phyloP scores from a whole-genome alignment of 192 early-diverging fungal genomes.

The Gryganskiella cystojenkinii region DNA sequence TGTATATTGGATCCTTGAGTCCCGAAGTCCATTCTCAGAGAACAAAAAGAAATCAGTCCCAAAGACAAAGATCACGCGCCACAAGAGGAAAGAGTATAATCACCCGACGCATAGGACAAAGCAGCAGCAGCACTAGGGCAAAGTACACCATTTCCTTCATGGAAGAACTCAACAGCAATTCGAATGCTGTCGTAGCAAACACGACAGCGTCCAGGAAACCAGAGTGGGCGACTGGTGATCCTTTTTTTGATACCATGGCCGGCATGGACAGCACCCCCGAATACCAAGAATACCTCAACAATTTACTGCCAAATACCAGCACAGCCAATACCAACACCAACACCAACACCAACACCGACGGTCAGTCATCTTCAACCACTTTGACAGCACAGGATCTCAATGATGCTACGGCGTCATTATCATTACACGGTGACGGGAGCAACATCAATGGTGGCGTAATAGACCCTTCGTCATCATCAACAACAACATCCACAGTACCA shows the following conservation, averaged over 20 bases:
- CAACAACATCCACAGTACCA: background rate
- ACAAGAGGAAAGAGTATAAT: too few species aligned
- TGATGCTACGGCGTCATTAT: background rate
- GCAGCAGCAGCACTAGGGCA: conserved; percentile 6
- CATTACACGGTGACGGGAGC: background rate
- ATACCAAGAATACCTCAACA: conserved; percentile 15
- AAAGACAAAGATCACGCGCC: too few species aligned
- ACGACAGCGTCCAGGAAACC: conserved; percentile 5
- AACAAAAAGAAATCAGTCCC: too few species aligned
- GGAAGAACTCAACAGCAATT: background rate
- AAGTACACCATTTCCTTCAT: background rate
- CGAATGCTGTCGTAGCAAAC: background rate
- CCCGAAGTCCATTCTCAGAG: too few species aligned
- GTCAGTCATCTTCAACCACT: too few species aligned
- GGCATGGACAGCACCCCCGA: conserved; percentile 39
- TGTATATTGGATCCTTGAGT: too few species aligned
- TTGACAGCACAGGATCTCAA: background rate
- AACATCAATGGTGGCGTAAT: background rate
- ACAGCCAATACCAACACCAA: too few species aligned
- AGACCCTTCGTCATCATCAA: background rate
- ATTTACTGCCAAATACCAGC: too few species aligned
- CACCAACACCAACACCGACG: too few species aligned
- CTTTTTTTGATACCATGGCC: conserved; percentile 52
- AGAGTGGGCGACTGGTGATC: conserved; percentile 45
- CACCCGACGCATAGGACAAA: background rate